A percentile compares a stretch with the other conserved stretches of the same genome.
Conservation (phyloP, 78 protist genomes). For the Chrysochromulina tobinii region DNA sequence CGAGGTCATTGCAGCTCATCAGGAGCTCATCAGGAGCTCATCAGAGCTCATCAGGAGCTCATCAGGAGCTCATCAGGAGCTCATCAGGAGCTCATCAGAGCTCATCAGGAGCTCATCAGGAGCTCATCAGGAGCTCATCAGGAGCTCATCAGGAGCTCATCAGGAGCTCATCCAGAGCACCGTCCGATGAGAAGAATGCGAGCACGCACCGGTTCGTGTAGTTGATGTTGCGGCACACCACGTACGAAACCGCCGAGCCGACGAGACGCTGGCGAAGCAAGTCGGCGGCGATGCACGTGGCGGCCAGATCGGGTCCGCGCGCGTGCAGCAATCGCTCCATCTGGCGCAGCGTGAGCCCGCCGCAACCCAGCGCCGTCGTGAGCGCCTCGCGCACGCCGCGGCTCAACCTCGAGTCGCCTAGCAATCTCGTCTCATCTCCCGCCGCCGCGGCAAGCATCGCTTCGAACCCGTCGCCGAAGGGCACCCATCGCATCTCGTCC, state of each 20-base stretch:
- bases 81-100: no score
- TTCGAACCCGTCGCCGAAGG: neutral
- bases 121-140: no score
- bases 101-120: no score
- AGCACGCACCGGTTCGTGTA: neutral
- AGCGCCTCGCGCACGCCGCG: neutral
- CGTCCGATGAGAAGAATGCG: neutral
- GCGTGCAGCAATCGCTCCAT: neutral
- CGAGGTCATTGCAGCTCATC: neutral
- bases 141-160: no score
- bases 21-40: no score
- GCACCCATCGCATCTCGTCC: neutral
- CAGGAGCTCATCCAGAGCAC: no score
- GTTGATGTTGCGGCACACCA: conserved; percentile 15
- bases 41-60: no score
- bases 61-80: no score
- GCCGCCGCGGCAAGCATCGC: neutral
- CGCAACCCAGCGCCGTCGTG: neutral
- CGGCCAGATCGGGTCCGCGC: neutral
- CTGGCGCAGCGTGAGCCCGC: neutral
- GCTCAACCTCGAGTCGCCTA: no score
- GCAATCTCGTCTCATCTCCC: neutral
- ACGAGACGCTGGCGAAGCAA: neutral
- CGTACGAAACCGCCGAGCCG: neutral
- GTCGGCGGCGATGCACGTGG: conserved; percentile 1